Base-by-base conservation (phyloP, 345 rosid genomes). In the Populus alba region DNA sequence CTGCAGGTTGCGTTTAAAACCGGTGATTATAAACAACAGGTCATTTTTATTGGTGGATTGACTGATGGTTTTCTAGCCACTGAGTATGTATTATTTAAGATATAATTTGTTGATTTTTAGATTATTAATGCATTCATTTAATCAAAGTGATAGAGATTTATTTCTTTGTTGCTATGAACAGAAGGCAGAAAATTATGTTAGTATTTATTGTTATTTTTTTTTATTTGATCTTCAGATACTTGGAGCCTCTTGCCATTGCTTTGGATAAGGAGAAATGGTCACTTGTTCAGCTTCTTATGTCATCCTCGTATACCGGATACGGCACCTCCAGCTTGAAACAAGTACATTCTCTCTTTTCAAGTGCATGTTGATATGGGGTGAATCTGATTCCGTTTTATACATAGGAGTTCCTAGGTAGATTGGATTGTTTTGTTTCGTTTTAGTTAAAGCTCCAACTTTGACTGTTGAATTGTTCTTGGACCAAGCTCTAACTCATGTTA, bases 181-280 rank as follows among this genome's bases (percentile, higher is more conserved):
- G 23, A 43, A 70, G 8, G 3, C 25, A 10, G 7, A 41, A 41
- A 41, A 41, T 41, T 41, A 9, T 41, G 13, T 41, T 41, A 10
- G 45, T 0, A 33, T 41, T 12, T 41, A 41, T 10, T 10, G 45
- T 10, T 2, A 22, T 45, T 72, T 68, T 73, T 38, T 29, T 61
- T 25, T 67, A 53, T 67, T 72, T 76, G 77, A 49, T 55, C 75
- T 84, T 80, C 86, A 96, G 98, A 67, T 96, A 92, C 88, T 90
- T 94, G 88, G 97, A 96, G 78, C 97, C 99, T 84, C 92, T 96
- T 81, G 95, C 97, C 37, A 82, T 88, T 80, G 97, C 98, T 81
- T 85, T 94, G 92, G 98, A 92, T 81, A 88, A 83, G 73, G 99
- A 94, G 86, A 90, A 92, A 83, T 94, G 99, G 97, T 93, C 99